Evolutionary conservation across 257 asterid species (phyloP).

Genomic region (Scutellaria galericulata): DNA sequence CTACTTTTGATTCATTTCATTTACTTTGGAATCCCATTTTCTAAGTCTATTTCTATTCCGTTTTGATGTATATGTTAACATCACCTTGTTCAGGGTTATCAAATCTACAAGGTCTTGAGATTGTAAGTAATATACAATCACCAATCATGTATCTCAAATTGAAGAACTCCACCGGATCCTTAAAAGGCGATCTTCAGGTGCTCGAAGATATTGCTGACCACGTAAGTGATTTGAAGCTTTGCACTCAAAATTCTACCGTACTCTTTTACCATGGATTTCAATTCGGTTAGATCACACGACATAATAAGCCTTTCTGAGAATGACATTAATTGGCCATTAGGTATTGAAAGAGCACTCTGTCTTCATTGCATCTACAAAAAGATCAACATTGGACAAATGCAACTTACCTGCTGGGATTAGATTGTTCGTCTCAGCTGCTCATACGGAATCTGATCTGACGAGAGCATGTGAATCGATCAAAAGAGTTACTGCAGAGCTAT

Average conservation of each 20-base stretch:
- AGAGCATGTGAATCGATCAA: slow-evolving; percentile 63
- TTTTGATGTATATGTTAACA: background rate
- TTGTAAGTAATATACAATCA: slow-evolving; percentile 58
- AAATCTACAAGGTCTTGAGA: slow-evolving; percentile 53
- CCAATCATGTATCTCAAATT: slow-evolving; percentile 65
- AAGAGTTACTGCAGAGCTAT: slow-evolving; percentile 47
- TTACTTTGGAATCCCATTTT: background rate
- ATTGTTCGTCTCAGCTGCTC: slow-evolving; percentile 69
- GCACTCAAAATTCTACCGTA: background rate
- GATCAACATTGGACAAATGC: slow-evolving; percentile 75
- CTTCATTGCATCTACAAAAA: slow-evolving; percentile 60
- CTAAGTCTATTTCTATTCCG: background rate
- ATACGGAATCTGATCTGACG: slow-evolving; percentile 63
- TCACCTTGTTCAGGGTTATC: slow-evolving; percentile 52
- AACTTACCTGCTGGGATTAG: slow-evolving; percentile 65
- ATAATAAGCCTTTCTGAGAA: background rate
- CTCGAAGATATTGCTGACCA: slow-evolving; percentile 60
- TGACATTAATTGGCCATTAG: slow-evolving; percentile 41
- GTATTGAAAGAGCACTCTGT: slow-evolving; percentile 64
- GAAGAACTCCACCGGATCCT: slow-evolving; percentile 60
- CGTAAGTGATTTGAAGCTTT: slow-evolving; percentile 43
- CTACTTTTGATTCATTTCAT: background rate
- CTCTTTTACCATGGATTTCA: background rate
- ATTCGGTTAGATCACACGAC: background rate
- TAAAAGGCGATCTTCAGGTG: slow-evolving; percentile 57